A percentile compares a stretch with the other conserved stretches of the same genome.
These are phyloP conservation scores for Paraphysoderma sedebokerense DNA, from an alignment of 371 early-diverging fungal species.

Conservation along the genomic window DNA sequence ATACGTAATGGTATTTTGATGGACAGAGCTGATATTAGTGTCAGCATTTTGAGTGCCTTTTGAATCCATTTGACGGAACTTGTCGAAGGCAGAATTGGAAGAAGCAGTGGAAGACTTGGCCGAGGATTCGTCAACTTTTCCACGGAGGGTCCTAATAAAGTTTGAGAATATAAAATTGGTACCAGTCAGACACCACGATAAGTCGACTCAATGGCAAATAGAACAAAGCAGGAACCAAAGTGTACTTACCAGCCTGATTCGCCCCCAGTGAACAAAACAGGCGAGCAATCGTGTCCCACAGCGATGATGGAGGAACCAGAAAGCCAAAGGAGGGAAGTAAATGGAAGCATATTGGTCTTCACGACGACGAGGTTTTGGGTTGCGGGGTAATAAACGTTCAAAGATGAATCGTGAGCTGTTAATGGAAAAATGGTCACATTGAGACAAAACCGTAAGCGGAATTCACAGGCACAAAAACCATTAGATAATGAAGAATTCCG, in stretches of 20 bases:
- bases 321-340: conserved; percentile 58
- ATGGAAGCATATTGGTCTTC: conserved; percentile 49
- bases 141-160: neutral
- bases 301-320: conserved; percentile 61
- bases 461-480: neutral
- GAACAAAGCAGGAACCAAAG: neutral
- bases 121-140: conserved; percentile 21
- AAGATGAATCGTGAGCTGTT: conserved; percentile 61
- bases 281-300: conserved; percentile 86
- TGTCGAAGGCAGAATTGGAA: conserved; percentile 51
- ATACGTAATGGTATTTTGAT: conserved; percentile 91
- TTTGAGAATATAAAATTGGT: too few relatives aligned
- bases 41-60: conserved; percentile 40
- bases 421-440: neutral
- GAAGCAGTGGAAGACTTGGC: conserved; percentile 27
- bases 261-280: conserved; percentile 45
- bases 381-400: conserved; percentile 53
- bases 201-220: too few relatives aligned
- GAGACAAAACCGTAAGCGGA: neutral
- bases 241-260: conserved; percentile 12
- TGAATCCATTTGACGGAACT: conserved; percentile 87
- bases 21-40: conserved; percentile 54
- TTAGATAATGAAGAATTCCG: too few relatives aligned
- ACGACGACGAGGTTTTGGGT: conserved; percentile 34
- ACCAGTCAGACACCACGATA: too few relatives aligned